These are phyloP conservation scores for Plenodomus lindquistii DNA, from an alignment of 2,329 filamentous ascomycete genomes.

Conservation along the genomic window DNA sequence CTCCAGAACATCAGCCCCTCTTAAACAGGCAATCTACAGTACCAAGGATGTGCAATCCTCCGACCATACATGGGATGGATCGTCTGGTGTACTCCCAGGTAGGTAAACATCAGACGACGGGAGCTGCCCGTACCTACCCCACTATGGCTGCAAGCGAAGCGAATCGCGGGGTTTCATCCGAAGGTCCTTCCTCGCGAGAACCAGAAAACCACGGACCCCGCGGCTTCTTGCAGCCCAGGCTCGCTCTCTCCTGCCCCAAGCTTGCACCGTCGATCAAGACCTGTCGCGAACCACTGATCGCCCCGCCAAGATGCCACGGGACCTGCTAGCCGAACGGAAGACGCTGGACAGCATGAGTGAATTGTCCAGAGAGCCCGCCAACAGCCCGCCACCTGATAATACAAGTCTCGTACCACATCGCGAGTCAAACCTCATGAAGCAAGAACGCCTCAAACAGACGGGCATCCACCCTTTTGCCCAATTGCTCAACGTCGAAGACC, in stretches of 20 bases:
- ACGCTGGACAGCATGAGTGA: constrained; percentile 43
- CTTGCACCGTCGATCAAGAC: not conserved
- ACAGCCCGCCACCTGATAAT: constrained; percentile 17
- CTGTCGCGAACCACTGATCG: constrained; percentile 4
- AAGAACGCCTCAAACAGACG: constrained; percentile 36
- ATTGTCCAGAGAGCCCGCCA: constrained; percentile 38
- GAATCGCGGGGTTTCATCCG: not conserved
- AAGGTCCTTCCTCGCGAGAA: constrained; percentile 19
- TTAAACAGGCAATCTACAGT: too few species aligned
- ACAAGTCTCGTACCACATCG: constrained; percentile 27
- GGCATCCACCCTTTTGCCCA: constrained; percentile 76
- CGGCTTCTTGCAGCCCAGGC: constrained; percentile 5
- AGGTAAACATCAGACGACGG: not conserved
- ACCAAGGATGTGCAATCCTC: not conserved
- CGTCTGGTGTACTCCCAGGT: not conserved
- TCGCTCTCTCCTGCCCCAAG: constrained; percentile 2
- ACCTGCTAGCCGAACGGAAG: constrained; percentile 45
- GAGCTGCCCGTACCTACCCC: not conserved
- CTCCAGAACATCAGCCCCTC: too few species aligned
- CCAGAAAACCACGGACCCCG: constrained; percentile 16
- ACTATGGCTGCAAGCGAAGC: constrained; percentile 4
- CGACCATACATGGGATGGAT: not conserved
- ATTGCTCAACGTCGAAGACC: constrained; percentile 68
- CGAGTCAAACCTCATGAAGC: constrained; percentile 25
- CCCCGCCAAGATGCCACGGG: constrained; percentile 47